A percentile compares a stretch with the other conserved stretches of the same genome.
phyloP scores from a whole-genome alignment of 73 alveolate species.

The Blepharisma stoltei region DNA sequence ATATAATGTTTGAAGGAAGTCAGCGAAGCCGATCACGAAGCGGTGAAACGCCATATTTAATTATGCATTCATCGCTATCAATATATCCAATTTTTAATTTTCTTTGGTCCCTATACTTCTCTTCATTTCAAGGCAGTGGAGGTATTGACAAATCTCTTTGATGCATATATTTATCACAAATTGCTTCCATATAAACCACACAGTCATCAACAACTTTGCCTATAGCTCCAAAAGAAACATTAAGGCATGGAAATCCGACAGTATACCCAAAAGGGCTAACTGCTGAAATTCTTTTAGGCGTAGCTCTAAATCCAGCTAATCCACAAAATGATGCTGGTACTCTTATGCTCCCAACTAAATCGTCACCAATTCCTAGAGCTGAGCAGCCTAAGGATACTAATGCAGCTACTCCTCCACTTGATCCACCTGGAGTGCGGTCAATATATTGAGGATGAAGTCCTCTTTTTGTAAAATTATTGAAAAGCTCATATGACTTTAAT shows the following conservation, averaged over 20 bases:
- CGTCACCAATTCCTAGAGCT: conserved; percentile 67
- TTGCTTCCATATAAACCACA: conserved; percentile 33
- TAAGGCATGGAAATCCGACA: too few species aligned
- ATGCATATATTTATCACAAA: not conserved
- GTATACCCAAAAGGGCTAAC: conserved; percentile 7
- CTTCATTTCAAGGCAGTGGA: conserved; percentile 37
- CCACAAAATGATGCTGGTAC: conserved; percentile 69
- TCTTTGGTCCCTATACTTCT: conserved; percentile 26
- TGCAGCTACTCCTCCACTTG: conserved; percentile 87
- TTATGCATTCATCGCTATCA: conserved; percentile 33
- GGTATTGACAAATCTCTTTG: conserved; percentile 23
- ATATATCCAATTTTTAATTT: conserved; percentile 56
- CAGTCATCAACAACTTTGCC: conserved; percentile 63
- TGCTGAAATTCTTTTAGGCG: conserved; percentile 49
- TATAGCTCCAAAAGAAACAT: conserved; percentile 59
- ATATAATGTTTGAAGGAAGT: too few species aligned
- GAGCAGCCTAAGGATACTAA: conserved; percentile 58
- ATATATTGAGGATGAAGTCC: conserved; percentile 55
- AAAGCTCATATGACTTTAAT: not conserved
- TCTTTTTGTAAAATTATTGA: conserved; percentile 48
- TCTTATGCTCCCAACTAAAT: conserved; percentile 64
- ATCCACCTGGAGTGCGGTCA: conserved; percentile 76
- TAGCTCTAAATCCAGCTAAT: conserved; percentile 52
- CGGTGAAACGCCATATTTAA: too few species aligned
- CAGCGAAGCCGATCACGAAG: too few species aligned